Evolutionary conservation across 768 basidiomycete genomes (phyloP).

Genomic region (Mycena crocata): DNA sequence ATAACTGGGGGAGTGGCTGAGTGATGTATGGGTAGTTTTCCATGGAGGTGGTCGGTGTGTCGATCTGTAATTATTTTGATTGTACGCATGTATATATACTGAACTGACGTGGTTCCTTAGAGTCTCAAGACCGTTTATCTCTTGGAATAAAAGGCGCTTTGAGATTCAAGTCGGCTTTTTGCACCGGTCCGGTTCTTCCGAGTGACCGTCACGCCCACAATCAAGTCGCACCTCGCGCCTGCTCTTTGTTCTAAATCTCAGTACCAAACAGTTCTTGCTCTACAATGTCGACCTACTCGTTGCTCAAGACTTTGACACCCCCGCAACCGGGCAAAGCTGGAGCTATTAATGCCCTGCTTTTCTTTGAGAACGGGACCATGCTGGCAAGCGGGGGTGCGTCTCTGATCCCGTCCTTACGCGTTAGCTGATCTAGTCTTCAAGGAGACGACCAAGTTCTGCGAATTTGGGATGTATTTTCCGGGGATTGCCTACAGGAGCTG

Average conservation of each 20-base stretch:
- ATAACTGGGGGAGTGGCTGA: background rate
- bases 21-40: background rate
- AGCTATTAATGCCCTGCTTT: background rate
- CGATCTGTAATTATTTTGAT: background rate
- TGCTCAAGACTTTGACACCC: background rate
- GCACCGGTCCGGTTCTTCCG: no score
- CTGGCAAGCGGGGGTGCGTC: slow-evolving; percentile 4
- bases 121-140: no score
- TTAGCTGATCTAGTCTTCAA: background rate
- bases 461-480: slow-evolving; percentile 3
- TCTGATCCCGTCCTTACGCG: background rate
- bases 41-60: background rate
- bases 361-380: background rate
- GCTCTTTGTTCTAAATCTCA: background rate
- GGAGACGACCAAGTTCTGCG: background rate
- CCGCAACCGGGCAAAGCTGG: background rate
- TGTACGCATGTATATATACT: background rate
- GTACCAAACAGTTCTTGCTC: no score
- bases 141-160: no score
- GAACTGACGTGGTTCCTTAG: background rate
- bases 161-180: no score
- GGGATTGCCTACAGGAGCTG: slow-evolving; percentile 9
- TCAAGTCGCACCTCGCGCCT: no score
- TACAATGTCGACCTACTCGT: background rate
- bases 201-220: no score